Percentiles rank a stretch among this genome's conserved stretches.
phyloP scores from a whole-genome alignment of 1,284 basidiomycete species.

The Cutaneotrichosporon curvatum region DNA sequence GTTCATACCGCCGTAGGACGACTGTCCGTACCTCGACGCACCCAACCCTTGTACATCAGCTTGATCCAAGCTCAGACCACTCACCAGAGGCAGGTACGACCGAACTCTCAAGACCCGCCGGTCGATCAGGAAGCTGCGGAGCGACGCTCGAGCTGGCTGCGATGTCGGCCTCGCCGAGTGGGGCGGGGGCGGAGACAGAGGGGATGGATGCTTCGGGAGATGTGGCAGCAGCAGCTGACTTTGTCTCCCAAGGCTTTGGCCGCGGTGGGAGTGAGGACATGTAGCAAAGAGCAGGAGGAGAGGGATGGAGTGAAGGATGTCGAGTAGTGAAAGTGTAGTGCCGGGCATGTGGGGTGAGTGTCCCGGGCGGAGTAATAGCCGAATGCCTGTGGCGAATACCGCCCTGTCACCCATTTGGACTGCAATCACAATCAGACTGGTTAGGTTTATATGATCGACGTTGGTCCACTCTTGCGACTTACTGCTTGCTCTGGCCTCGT shows the following conservation, averaged over 20 bases:
- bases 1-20: conserved; percentile 9
- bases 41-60: no score
- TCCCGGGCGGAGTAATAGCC: background rate
- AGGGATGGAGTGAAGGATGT: background rate
- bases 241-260: conserved; percentile 40
- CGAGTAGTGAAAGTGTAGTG: no score
- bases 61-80: conserved; percentile 3
- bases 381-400: background rate
- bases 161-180: conserved; percentile 11
- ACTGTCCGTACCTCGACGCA: no score
- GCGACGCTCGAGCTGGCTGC: conserved; percentile 23
- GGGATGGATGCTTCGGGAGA: conserved; percentile 8
- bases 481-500: no score
- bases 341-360: background rate
- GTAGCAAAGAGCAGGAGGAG: background rate
- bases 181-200: conserved; percentile 21
- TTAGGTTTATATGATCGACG: no score
- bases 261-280: conserved; percentile 37
- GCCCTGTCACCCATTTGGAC: no score
- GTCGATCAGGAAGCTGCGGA: conserved; percentile 35
- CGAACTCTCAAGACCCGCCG: conserved; percentile 24
- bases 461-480: no score
- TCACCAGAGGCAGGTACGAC: conserved; percentile 5
- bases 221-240: conserved; percentile 16
- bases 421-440: no score